phyloP scores from a whole-genome alignment of 2,329 filamentous ascomycete genomes.

The Xylariaceae sp. region DNA sequence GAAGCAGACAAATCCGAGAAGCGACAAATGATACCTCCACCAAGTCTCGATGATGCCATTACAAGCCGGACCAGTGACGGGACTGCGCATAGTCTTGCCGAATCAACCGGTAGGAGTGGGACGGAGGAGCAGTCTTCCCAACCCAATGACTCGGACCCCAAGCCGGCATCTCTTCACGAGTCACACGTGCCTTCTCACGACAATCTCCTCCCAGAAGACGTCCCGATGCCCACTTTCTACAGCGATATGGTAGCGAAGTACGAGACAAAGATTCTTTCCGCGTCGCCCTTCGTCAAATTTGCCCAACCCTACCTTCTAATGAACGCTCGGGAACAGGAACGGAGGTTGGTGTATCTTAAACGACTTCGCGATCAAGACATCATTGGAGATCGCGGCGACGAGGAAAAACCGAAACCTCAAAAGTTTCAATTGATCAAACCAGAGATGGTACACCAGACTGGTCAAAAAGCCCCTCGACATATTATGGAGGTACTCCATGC shows the following conservation, averaged over 20 bases:
- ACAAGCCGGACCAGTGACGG: constrained; percentile 26
- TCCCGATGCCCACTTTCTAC: constrained; percentile 86
- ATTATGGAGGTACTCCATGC: constrained; percentile 92
- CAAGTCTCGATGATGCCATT: constrained; percentile 21
- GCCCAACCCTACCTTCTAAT: constrained; percentile 89
- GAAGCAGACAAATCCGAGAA: constrained; percentile 15
- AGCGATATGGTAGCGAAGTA: constrained; percentile 93
- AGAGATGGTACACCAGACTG: constrained; percentile 86
- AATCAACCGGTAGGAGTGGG: not conserved
- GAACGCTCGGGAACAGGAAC: constrained; percentile 86
- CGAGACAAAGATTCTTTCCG: constrained; percentile 87
- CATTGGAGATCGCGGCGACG: constrained; percentile 51
- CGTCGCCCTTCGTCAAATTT: constrained; percentile 94
- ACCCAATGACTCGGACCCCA: constrained; percentile 16
- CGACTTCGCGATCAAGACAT: constrained; percentile 73
- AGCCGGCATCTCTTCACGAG: constrained; percentile 41
- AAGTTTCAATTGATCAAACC: constrained; percentile 89
- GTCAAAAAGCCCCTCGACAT: constrained; percentile 74
- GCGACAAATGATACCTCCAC: constrained; percentile 22
- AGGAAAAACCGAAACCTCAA: constrained; percentile 61
- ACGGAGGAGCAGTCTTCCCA: constrained; percentile 19
- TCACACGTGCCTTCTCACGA: constrained; percentile 44
- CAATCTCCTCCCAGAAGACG: constrained; percentile 66
- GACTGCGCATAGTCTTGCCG: constrained; percentile 17
- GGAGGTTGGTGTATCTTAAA: constrained; percentile 75